phyloP scores from a whole-genome alignment of 306 rosid genomes.

The Bauhinia variegata region DNA sequence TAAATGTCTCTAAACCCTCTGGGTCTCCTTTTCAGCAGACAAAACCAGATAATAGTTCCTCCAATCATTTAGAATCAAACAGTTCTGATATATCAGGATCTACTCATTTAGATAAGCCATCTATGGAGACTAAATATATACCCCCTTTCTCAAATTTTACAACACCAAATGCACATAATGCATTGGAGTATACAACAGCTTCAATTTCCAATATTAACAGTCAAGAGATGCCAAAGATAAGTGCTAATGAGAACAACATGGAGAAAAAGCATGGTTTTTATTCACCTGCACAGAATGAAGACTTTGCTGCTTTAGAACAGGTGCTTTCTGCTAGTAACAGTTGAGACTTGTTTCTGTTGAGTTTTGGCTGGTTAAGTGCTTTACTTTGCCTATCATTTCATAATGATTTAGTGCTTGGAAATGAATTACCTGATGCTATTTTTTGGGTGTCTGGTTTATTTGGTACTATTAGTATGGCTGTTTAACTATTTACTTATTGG shows the following conservation, averaged over 20 bases:
- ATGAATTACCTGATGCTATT: neutral
- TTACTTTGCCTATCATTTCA: constrained; percentile 11
- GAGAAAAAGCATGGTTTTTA: constrained; percentile 59
- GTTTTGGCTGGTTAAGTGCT: constrained; percentile 4
- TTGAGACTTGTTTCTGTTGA: constrained; percentile 26
- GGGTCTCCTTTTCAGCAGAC: constrained; percentile 55
- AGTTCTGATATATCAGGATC: constrained; percentile 46
- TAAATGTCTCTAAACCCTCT: constrained; percentile 56
- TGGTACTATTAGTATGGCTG: neutral
- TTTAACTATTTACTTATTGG: constrained; percentile 11
- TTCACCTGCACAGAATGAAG: constrained; percentile 73
- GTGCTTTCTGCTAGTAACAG: constrained; percentile 47
- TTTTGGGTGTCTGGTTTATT: constrained; percentile 14
- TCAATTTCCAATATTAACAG: constrained; percentile 39
- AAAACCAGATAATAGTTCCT: constrained; percentile 48
- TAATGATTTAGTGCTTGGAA: constrained; percentile 28
- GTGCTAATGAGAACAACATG: constrained; percentile 56
- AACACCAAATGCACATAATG: constrained; percentile 43
- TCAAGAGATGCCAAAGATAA: constrained; percentile 42
- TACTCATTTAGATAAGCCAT: constrained; percentile 49
- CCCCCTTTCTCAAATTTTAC: constrained; percentile 44
- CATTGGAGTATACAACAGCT: constrained; percentile 39
- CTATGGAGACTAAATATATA: constrained; percentile 46
- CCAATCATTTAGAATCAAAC: constrained; percentile 47
- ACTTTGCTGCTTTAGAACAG: constrained; percentile 94